Percentiles rank a stretch among this genome's conserved stretches.
These are phyloP conservation scores for Suillus fuscotomentosus DNA, from an alignment of 768 basidiomycete species.

Conservation along the genomic window DNA sequence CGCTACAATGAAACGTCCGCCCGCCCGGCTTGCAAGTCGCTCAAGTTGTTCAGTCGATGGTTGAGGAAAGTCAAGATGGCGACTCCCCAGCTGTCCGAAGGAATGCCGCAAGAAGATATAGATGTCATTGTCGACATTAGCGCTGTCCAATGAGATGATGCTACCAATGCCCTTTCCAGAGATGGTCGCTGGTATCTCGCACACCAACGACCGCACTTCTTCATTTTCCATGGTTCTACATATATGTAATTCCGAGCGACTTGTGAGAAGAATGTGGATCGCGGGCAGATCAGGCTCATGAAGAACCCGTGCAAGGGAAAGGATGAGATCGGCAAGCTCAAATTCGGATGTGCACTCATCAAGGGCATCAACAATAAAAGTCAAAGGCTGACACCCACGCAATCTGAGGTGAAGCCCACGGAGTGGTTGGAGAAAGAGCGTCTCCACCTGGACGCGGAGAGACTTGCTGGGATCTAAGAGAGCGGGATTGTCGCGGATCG, in stretches of 20 bases:
- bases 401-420: neutral
- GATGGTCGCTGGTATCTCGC: neutral
- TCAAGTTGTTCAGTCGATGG: neutral
- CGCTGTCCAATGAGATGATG: neutral
- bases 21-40: neutral
- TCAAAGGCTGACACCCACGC: neutral
- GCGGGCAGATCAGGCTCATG: neutral
- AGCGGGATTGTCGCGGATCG: neutral
- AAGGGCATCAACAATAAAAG: neutral
- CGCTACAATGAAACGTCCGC: neutral
- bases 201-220: neutral
- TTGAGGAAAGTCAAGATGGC: neutral
- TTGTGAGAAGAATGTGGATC: neutral
- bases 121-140: neutral
- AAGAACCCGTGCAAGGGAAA: neutral
- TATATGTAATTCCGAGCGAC: neutral
- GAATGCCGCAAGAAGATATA: neutral
- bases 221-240: neutral
- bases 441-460: neutral
- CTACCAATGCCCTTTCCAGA: neutral
- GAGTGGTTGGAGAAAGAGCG: neutral
- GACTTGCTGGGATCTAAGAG: neutral
- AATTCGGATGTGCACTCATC: neutral
- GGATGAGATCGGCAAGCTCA: neutral
- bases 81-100: neutral